phyloP scores from a whole-genome alignment of 345 rosid genomes.

The Lepidium aucheri region DNA sequence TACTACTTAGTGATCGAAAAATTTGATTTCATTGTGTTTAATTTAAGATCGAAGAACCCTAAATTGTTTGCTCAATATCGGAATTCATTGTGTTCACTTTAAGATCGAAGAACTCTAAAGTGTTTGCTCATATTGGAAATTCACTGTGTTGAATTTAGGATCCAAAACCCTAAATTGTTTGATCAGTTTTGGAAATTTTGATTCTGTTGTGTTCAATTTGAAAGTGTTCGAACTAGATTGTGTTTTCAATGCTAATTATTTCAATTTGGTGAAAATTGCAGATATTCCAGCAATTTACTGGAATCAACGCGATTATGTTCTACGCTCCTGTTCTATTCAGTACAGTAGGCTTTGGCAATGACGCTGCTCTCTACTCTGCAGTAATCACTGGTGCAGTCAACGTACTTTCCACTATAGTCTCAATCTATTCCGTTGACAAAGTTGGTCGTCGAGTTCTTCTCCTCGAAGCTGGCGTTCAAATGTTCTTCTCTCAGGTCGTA shows the following conservation, averaged over 20 bases:
- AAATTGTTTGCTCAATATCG: background rate
- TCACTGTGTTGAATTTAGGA: too few relatives aligned
- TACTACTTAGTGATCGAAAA: background rate
- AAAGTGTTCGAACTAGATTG: background rate
- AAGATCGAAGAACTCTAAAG: background rate
- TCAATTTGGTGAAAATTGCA: constrained; percentile 22
- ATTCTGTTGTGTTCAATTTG: background rate
- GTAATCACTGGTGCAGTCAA: constrained; percentile 92
- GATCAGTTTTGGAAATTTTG: background rate
- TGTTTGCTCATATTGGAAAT: too few relatives aligned
- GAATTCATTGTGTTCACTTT: background rate
- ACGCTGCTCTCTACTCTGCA: constrained; percentile 89
- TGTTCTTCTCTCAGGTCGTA: constrained; percentile 74
- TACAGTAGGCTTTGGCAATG: constrained; percentile 69
- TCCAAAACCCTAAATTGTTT: too few relatives aligned
- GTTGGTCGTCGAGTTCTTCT: constrained; percentile 68
- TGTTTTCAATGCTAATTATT: background rate
- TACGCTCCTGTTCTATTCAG: constrained; percentile 84
- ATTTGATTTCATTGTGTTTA: too few relatives aligned
- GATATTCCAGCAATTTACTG: constrained; percentile 89
- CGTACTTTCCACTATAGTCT: constrained; percentile 68
- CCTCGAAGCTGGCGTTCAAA: constrained; percentile 88
- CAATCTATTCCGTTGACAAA: constrained; percentile 84
- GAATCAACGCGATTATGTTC: constrained; percentile 95
- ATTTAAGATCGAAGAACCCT: background rate